Base-by-base conservation (phyloP, 139 green algal species). In the Tetratostichococcus sp. region DNA sequence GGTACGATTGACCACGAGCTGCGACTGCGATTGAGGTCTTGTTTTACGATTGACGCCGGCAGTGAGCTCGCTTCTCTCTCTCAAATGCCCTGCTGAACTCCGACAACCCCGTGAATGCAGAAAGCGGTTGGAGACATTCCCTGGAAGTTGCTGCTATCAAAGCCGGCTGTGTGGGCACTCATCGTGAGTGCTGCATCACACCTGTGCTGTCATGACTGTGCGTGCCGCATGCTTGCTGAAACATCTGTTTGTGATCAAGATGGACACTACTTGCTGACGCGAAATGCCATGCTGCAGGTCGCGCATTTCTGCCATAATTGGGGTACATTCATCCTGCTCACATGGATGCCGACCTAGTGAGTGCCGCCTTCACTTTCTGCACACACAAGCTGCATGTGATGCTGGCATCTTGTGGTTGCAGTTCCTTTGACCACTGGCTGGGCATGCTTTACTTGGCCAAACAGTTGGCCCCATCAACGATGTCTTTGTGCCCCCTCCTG, bases 281-380 rank as follows among this genome's bases (percentile, higher is more conserved):
- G 4, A 67, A 16, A 22, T 50, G 8, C 39, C 39, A 50, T 67
- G 11, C 16, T 31, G n/a, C 59, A 30, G 26, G 26, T 81, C 6
- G 92, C 74, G 72, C 94, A 99, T 83, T 99, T 99, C 80, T 98
- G 94, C 85, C 94, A 99, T 86, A 98, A 99, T 85, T 99, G 92
- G 91, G 95, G 96, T 70, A 96, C 91, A 35, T 99, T 99, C 87
- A 99, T 98, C 82, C 85, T 98, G 72, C 90, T 99, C 1, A 98
- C 94, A 0, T 99, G 94, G 94, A 98, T 98, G 96, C 96, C 96
- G 32, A 93, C 90, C 22, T 99, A 98, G 83, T 99, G 98, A 88
- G 86, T 88, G 32, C 0, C 79, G 1, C 0, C n/a, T n/a, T 30
- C 32, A 33, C 25, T 74, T 19, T 39, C 43, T 26, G 4, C 35